Evolutionary conservation across 148 eudicot species (phyloP), one percentile per base, ranked within the genome.

Genomic region (Polygonum maritimum): DNA sequence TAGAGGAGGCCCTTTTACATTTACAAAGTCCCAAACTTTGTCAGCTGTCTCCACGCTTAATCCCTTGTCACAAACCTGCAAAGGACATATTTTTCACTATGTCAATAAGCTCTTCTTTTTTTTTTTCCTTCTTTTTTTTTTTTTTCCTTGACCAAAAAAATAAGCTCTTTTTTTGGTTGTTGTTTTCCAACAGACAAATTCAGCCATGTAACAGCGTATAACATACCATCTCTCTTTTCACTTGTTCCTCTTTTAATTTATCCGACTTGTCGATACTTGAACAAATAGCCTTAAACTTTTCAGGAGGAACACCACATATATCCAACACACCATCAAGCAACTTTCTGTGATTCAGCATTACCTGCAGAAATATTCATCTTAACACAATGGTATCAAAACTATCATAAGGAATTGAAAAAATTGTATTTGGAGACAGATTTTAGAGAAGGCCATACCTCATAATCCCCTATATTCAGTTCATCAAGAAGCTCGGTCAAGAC

Each of bases 191-290:
- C n/a, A n/a, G n/a, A n/a, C n/a, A n/a, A n/a, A n/a, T n/a, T n/a
- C n/a, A n/a, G n/a, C n/a, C n/a, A n/a, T n/a, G n/a, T n/a, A n/a
- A n/a, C n/a, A n/a, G n/a, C n/a, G n/a, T n/a, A n/a, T n/a, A 51
- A 11, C 87, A 76, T 35, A 92, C 99, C 99, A 96, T 89, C 85
- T 96, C 99, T 74, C 75, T 92, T 78, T 85, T 91, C 14, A 96
- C 84, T 79, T 91, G 99, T 76, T 92, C 98, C 82, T 91, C 91
- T 21, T 98, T 79, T 74, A 87, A 97, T 82, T 96, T 96, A 87
- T 96, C 99, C 76, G 92, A 78, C 87, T 96, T 92, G 91, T 96
- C 99, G 79, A 96, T 91, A 71, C 98, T 96, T 54, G 99, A 96
- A 80, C 99, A 92, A 51, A 92, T 92, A 58, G 99, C 89, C 79